Evolutionary conservation across 805 yeast genomes (phyloP), one percentile per base, ranked within the genome.

Genomic region (Tetrapisispora nanseiensis): DNA sequence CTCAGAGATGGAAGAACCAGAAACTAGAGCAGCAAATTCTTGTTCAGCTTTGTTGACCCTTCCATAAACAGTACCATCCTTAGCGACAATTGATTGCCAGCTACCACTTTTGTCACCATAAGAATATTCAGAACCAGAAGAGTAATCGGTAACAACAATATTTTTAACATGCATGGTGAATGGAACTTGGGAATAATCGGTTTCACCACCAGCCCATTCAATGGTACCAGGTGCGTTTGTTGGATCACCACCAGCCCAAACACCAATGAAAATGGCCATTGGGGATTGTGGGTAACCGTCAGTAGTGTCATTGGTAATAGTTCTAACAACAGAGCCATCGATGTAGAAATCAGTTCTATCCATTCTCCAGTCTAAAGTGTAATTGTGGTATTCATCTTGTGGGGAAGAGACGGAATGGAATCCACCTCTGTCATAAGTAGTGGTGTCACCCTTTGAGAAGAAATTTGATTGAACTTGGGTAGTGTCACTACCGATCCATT

Each of bases 221-320:
- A 82, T 80, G 2, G 89, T 81, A 39, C 90, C 90, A 30, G 67
- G 66, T 6, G 70, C 66, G 52, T 81, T 81, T 21, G 66, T 51
- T 23, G 82, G 66, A 60, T 82, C 87, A 58, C 92, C 92, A 53
- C 89, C 90, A 4, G 87, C 87, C 90, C 92, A 82, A 26, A 78
- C 64, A 49, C 92, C 90, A 47, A 76, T 67, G 56, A 67, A 71
- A 11, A 82, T 58, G 49, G 67, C 71, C 89, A 87, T 85, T 38
- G 97, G 97, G n/a, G 86, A 68, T 65, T 87, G 95, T 33, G 97
- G 97, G 62, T 75, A 89, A 5, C 95, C 95, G 55, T 76, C 71
- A 15, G 75, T 57, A 19, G 79, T 67, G 43, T 67, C 63, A 43
- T 75, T 69, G 10, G 55, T 33, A 41, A 89, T 65, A 1, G 83